Evolutionary conservation across 371 early-diverging fungal genomes (phyloP).

Genomic region (Lichtheimia hyalospora): DNA sequence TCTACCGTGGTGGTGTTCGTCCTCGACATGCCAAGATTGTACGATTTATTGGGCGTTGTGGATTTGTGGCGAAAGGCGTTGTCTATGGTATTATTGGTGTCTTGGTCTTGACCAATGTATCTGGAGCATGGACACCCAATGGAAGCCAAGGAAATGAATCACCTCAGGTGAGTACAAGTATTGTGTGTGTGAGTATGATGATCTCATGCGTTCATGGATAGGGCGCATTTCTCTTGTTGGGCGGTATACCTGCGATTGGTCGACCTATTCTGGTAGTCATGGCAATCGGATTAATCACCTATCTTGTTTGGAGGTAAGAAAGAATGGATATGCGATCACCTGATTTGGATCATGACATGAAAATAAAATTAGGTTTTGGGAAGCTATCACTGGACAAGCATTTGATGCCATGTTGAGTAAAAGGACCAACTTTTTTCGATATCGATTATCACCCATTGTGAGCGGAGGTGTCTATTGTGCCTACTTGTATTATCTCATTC

Average conservation of each 20-base stretch:
- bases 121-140: constrained; percentile 39
- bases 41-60: constrained; percentile 19
- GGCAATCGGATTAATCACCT: constrained; percentile 42
- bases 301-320: constrained; percentile 45
- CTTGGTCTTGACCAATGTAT: constrained; percentile 37
- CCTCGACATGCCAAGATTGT: constrained; percentile 11
- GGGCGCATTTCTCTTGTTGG: constrained; percentile 46
- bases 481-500: constrained; percentile 44
- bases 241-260: constrained; percentile 41
- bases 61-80: constrained; percentile 47
- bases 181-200: no score
- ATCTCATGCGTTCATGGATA: background rate
- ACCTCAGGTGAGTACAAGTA: constrained; percentile 28
- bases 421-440: constrained; percentile 46
- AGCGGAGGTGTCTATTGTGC: constrained; percentile 43
- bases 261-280: constrained; percentile 39
- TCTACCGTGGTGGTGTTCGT: constrained; percentile 15
- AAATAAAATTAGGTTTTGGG: constrained; percentile 32
- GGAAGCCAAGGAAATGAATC: constrained; percentile 45
- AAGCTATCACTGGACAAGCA: constrained; percentile 47
- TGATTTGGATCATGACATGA: background rate
- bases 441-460: constrained; percentile 48
- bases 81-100: constrained; percentile 52
- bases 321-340: background rate
- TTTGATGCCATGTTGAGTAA: constrained; percentile 34